phyloP scores from a whole-genome alignment of 2,329 filamentous ascomycete genomes.

The Beauveria asiatica region DNA sequence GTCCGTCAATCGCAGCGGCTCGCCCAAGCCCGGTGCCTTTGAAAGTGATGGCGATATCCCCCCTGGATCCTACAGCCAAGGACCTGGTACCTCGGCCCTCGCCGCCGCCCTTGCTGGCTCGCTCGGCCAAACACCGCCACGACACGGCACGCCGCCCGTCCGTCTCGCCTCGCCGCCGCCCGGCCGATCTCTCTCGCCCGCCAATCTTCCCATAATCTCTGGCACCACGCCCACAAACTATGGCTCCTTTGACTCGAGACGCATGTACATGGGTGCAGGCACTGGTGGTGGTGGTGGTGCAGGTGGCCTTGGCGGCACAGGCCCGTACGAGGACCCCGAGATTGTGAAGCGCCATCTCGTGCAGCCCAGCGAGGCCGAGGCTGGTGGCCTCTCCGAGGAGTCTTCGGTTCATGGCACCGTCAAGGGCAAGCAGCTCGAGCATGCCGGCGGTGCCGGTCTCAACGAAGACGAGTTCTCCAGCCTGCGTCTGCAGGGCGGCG shows the following conservation, averaged over 20 bases:
- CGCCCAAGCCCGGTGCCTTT: slow-evolving; percentile 21
- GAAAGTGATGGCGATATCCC: slow-evolving; percentile 59
- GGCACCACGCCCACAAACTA: slow-evolving; percentile 61
- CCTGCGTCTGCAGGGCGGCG: slow-evolving; percentile 83
- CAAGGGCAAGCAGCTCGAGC: slow-evolving; percentile 48
- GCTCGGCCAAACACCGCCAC: slow-evolving; percentile 59
- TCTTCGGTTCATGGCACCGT: slow-evolving; percentile 32
- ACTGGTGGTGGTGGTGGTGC: slow-evolving; percentile 38
- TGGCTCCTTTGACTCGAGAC: slow-evolving; percentile 71
- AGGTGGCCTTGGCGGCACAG: slow-evolving; percentile 26
- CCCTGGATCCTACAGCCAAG: slow-evolving; percentile 54
- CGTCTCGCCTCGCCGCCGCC: slow-evolving; percentile 47
- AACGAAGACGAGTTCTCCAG: slow-evolving; percentile 86
- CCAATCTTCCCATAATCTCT: slow-evolving; percentile 25
- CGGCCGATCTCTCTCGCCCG: slow-evolving; percentile 29
- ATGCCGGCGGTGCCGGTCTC: slow-evolving; percentile 26
- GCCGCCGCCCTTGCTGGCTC: slow-evolving; percentile 78
- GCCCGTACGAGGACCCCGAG: slow-evolving; percentile 78
- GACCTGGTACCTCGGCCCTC: slow-evolving; percentile 78
- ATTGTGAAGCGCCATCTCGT: slow-evolving; percentile 86
- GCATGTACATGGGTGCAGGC: slow-evolving; percentile 31
- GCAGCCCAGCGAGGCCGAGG: slow-evolving; percentile 47
- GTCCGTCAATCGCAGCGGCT: slow-evolving; percentile 24
- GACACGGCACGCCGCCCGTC: slow-evolving; percentile 57
- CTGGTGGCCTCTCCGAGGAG: slow-evolving; percentile 37